Percentiles rank a stretch among this genome's conserved stretches.
These are phyloP conservation scores for Cryphonectria parasitica DNA, from an alignment of 2,329 filamentous ascomycete genomes.

Conservation along the genomic window DNA sequence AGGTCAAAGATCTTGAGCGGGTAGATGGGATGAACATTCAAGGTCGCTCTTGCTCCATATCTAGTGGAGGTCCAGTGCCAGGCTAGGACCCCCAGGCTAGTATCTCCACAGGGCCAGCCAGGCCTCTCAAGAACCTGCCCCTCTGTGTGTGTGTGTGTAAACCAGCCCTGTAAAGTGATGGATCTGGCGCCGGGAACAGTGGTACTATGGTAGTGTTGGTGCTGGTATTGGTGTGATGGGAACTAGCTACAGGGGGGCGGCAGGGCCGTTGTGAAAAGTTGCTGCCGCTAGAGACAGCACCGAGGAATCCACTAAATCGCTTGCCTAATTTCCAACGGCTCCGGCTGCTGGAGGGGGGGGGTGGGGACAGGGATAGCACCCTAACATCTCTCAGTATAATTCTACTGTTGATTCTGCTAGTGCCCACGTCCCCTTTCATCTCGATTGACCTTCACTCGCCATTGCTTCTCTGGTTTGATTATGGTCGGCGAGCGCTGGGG, in stretches of 20 bases:
- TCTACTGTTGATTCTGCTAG: neutral
- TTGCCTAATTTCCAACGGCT: slow-evolving; percentile 6
- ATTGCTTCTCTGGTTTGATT: slow-evolving; percentile 5
- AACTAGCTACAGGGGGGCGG: neutral
- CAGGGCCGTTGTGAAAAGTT: slow-evolving; percentile 6
- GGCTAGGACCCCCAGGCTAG: neutral
- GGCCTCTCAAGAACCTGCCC: neutral
- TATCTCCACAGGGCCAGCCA: neutral
- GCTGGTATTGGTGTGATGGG: neutral
- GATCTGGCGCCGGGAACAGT: neutral
- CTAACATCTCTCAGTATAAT: neutral
- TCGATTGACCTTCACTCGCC: neutral
- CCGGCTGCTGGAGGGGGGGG: neutral
- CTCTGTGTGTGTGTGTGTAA: no score
- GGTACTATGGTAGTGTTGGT: neutral
- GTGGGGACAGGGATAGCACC: neutral
- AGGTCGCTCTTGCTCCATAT: neutral
- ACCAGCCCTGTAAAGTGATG: neutral
- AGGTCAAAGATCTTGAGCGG: slow-evolving; percentile 16
- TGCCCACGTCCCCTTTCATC: neutral
- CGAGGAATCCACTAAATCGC: neutral
- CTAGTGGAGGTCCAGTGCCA: neutral
- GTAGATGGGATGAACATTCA: slow-evolving; percentile 11
- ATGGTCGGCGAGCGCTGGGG: neutral
- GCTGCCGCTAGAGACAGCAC: neutral